phyloP scores from a whole-genome alignment of 129 eudicot species.

The Silybum marianum region DNA sequence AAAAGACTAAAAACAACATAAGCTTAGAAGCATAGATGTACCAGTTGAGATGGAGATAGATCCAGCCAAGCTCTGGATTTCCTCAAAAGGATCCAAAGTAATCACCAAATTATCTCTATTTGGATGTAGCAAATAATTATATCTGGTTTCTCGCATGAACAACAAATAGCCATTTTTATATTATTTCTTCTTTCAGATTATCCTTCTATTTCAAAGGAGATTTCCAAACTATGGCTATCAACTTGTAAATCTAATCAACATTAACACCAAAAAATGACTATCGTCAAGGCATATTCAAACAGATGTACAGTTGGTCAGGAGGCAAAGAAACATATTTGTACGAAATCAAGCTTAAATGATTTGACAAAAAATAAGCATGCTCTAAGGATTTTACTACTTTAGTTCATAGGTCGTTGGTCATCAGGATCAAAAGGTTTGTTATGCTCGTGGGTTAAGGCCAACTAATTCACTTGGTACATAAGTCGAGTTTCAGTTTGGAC shows the following conservation, averaged over 20 bases:
- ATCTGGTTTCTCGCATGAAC: neutral
- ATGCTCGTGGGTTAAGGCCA: neutral
- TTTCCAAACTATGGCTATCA: neutral
- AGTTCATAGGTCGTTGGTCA: neutral
- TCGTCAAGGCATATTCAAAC: neutral
- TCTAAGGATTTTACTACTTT: neutral
- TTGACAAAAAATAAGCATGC: neutral
- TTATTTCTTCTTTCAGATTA: neutral
- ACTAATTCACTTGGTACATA: neutral
- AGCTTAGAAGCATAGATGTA: neutral
- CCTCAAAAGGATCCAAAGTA: neutral
- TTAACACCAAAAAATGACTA: neutral
- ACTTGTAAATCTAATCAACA: neutral
- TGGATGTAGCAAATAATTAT: neutral
- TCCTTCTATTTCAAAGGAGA: neutral
- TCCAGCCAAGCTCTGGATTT: neutral
- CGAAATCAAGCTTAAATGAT: neutral
- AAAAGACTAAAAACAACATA: neutral
- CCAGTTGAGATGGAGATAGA: neutral
- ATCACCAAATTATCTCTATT: neutral
- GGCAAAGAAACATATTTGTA: neutral
- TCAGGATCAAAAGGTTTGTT: neutral
- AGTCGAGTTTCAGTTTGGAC: neutral
- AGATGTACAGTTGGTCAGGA: neutral
- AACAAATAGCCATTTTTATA: neutral